Conservation (phyloP, 345 rosid species). For the Raphanus sativus region DNA sequence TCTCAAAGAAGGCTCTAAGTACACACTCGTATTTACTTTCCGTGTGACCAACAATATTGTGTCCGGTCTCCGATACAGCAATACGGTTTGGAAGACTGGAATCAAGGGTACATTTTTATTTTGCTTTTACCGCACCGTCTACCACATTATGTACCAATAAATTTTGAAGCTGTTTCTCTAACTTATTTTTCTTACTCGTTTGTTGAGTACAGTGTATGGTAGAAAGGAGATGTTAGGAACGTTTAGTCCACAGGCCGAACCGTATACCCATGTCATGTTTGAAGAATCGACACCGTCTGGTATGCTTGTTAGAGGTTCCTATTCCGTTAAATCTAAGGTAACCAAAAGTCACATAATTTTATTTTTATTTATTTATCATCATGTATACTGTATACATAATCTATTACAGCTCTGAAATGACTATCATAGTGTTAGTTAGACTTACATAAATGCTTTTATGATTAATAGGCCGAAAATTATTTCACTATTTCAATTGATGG, state of each 20-base stretch:
- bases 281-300: slow-evolving; percentile 93
- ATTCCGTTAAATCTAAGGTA: slow-evolving; percentile 80
- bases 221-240: slow-evolving; percentile 91
- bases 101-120: slow-evolving; percentile 50
- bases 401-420: too few species aligned
- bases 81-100: slow-evolving; percentile 82
- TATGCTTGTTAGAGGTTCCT: slow-evolving; percentile 77
- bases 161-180: neutral
- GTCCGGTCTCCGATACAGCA: slow-evolving; percentile 75
- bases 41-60: slow-evolving; percentile 39
- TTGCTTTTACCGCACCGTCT: neutral
- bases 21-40: slow-evolving; percentile 66
- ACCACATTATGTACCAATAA: neutral
- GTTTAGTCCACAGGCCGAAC: slow-evolving; percentile 79
- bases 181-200: neutral
- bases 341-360: neutral
- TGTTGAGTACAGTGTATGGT: slow-evolving; percentile 57
- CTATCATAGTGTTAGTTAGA: too few species aligned
- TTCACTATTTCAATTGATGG: neutral
- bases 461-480: neutral
- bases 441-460: too few species aligned
- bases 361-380: too few species aligned
- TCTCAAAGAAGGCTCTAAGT: slow-evolving; percentile 75
- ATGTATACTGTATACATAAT: too few species aligned
- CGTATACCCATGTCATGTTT: slow-evolving; percentile 66